phyloP scores from a whole-genome alignment of 805 yeast genomes.

The Schizosaccharomyces lindneri region DNA sequence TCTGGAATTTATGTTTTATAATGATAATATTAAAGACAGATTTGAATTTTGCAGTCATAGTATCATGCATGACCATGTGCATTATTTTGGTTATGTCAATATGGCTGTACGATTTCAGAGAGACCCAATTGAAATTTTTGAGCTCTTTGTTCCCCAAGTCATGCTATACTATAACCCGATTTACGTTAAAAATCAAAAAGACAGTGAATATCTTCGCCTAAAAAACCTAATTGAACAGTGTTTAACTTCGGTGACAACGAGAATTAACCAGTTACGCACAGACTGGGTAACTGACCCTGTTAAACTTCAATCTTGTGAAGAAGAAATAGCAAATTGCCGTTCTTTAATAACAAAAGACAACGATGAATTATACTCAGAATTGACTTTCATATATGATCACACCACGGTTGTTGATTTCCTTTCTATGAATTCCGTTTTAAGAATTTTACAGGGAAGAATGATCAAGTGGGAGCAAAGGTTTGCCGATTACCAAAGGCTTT shows the following conservation, averaged over 20 bases:
- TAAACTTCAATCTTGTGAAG: constrained; percentile 41
- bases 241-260: constrained; percentile 43
- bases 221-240: constrained; percentile 29
- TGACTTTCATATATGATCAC: constrained; percentile 27
- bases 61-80: constrained; percentile 53
- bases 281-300: constrained; percentile 44
- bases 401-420: constrained; percentile 42
- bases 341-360: constrained; percentile 28
- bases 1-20: constrained; percentile 66
- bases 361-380: constrained; percentile 18
- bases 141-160: constrained; percentile 52
- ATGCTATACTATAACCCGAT: constrained; percentile 48
- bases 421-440: constrained; percentile 39
- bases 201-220: constrained; percentile 33
- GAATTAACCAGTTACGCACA: constrained; percentile 55
- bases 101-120: constrained; percentile 59
- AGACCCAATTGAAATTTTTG: constrained; percentile 48
- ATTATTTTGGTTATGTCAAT: constrained; percentile 64
- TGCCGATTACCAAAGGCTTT: constrained; percentile 49
- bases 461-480: constrained; percentile 75
- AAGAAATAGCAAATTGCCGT: constrained; percentile 33
- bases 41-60: constrained; percentile 60
- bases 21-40: constrained; percentile 26
- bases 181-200: constrained; percentile 40
- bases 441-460: constrained; percentile 56